phyloP scores from a whole-genome alignment of 306 rosid species.

The Pachyrhizus erosus region DNA sequence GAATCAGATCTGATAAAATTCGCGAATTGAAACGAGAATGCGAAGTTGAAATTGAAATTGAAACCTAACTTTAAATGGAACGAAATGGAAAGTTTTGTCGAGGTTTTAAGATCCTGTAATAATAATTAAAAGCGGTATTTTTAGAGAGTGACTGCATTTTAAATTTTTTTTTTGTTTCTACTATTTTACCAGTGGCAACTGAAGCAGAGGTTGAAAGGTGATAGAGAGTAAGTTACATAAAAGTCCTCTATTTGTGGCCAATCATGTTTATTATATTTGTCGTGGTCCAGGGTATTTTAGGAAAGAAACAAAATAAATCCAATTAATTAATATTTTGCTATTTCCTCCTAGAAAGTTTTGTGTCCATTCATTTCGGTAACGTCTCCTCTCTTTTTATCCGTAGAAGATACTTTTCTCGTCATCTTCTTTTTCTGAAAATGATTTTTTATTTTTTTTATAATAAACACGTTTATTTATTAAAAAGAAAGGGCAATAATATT shows the following conservation, averaged over 20 bases:
- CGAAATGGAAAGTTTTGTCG: conserved; percentile 3
- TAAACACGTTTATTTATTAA: no score
- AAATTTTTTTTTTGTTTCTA: neutral
- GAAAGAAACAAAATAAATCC: neutral
- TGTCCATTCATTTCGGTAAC: neutral
- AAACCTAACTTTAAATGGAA: conserved; percentile 36
- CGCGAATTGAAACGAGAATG: neutral
- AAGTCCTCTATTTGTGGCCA: neutral
- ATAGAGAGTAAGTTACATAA: conserved; percentile 4
- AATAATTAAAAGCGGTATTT: neutral
- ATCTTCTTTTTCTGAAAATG: no score
- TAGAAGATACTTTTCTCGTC: no score
- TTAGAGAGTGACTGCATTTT: neutral
- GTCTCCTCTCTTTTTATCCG: no score
- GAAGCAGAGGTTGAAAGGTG: conserved; percentile 16
- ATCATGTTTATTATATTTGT: neutral
- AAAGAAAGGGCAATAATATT: no score
- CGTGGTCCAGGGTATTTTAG: neutral
- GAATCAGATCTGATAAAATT: conserved; percentile 48
- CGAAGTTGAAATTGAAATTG: conserved; percentile 29
- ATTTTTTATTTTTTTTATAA: no score
- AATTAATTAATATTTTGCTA: conserved; percentile 7
- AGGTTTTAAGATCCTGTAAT: conserved; percentile 5
- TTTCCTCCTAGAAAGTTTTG: neutral
- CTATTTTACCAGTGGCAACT: conserved; percentile 2